Percentiles rank a stretch among this genome's conserved stretches.
Conservation (phyloP, 768 basidiomycete species). For the Xanthoconium stramineum region DNA sequence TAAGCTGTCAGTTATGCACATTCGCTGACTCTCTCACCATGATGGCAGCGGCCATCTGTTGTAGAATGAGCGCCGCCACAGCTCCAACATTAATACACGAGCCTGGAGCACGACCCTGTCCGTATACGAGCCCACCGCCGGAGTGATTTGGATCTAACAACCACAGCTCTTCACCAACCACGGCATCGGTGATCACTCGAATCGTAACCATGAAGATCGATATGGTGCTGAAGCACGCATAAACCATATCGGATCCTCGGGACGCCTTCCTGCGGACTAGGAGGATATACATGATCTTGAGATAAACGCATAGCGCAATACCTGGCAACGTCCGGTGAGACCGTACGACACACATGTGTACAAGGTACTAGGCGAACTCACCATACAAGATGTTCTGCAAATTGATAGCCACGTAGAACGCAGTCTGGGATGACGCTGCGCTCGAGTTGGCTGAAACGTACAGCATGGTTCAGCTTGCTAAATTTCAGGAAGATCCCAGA, state of each 20-base stretch:
- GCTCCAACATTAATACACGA: conserved; percentile 20
- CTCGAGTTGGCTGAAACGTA: background rate
- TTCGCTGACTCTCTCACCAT: conserved; percentile 9
- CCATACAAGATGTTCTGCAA: background rate
- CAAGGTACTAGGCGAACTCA: background rate
- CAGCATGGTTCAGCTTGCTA: background rate
- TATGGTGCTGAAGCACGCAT: conserved; percentile 12
- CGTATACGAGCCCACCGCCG: conserved; percentile 2
- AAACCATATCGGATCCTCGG: conserved; percentile 7
- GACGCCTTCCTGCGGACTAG: background rate
- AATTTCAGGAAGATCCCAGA: too few relatives aligned
- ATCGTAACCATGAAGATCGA: background rate
- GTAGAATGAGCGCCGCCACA: conserved; percentile 21
- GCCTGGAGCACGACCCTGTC: conserved; percentile 3
- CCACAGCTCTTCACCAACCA: conserved; percentile 27
- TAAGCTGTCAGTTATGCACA: background rate
- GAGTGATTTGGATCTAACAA: conserved; percentile 27
- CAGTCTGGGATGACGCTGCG: background rate
- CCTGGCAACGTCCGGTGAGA: conserved; percentile 1
- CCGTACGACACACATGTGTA: background rate
- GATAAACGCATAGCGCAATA: conserved; percentile 11
- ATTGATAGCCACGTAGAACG: background rate
- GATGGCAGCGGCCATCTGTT: conserved; percentile 30
- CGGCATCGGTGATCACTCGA: background rate
- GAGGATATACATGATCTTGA: conserved; percentile 13